Percentiles rank a stretch among this genome's conserved stretches.
Conservation (phyloP, 768 basidiomycete species). For the Tubosaeta brunneosetosa region DNA sequence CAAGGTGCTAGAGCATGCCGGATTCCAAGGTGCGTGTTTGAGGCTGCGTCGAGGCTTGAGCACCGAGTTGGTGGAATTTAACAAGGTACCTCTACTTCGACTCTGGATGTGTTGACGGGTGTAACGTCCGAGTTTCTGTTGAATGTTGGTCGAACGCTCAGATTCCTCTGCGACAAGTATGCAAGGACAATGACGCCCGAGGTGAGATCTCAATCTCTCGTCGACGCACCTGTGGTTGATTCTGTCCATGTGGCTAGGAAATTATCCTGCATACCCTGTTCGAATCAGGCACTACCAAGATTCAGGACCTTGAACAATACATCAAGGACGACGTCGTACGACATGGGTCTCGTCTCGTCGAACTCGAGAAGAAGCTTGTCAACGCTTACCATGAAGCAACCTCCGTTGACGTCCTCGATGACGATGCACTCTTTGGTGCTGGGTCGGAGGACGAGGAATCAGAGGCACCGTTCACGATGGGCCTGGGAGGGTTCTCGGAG, state of each 20-base stretch:
- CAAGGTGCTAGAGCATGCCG: constrained; percentile 83
- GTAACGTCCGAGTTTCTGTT: constrained; percentile 77
- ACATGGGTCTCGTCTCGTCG: constrained; percentile 68
- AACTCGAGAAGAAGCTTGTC: constrained; percentile 83
- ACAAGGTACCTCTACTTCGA: constrained; percentile 66
- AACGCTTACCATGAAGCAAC: constrained; percentile 75
- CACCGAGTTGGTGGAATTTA: constrained; percentile 5
- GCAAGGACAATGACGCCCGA: constrained; percentile 76
- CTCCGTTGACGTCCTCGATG: constrained; percentile 42
- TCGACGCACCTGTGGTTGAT: not conserved
- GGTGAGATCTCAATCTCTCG: constrained; percentile 41
- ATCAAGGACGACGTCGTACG: constrained; percentile 85
- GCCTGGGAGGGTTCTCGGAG: constrained; percentile 73
- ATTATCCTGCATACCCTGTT: constrained; percentile 89
- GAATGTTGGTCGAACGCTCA: constrained; percentile 84
- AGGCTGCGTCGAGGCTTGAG: not conserved
- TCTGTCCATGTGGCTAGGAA: constrained; percentile 51
- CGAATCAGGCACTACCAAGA: constrained; percentile 76
- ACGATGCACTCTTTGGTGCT: constrained; percentile 44
- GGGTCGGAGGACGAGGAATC: constrained; percentile 60
- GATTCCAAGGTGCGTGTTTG: constrained; percentile 75
- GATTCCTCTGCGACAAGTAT: constrained; percentile 78
- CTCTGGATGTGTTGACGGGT: constrained; percentile 72
- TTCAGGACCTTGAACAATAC: constrained; percentile 80
- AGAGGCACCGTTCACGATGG: constrained; percentile 67